Evolutionary conservation across 2,329 filamentous ascomycete species (phyloP).

Genomic region (Lasiodiplodia sp.): DNA sequence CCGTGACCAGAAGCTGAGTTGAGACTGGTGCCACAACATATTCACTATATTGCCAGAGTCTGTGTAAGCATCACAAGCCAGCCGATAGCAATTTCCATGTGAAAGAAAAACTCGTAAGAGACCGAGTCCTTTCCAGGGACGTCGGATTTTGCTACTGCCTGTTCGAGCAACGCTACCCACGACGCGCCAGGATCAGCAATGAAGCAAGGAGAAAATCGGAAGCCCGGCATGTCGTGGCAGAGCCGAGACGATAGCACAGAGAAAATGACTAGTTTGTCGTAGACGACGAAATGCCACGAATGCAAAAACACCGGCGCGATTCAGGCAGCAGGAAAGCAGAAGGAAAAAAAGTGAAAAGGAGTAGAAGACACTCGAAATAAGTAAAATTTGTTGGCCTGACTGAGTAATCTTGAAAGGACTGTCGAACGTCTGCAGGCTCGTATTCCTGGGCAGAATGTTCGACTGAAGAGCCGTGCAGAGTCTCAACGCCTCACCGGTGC

Average conservation of each 20-base stretch:
- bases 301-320: not conserved
- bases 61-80: not conserved
- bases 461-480: slow-evolving; percentile 15
- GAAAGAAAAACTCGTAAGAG: slow-evolving; percentile 1
- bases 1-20: slow-evolving; percentile 18
- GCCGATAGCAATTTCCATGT: slow-evolving; percentile 5
- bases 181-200: too few relatives aligned
- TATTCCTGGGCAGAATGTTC: slow-evolving; percentile 13
- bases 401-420: not conserved
- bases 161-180: not conserved
- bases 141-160: not conserved
- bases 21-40: slow-evolving; percentile 15
- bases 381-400: not conserved
- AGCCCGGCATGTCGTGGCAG: too few relatives aligned
- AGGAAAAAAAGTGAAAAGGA: not conserved
- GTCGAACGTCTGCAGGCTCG: not conserved
- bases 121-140: not conserved
- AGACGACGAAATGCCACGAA: not conserved
- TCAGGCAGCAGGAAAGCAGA: not conserved
- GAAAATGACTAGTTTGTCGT: not conserved
- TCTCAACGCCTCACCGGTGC: slow-evolving; percentile 2
- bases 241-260: not conserved
- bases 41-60: slow-evolving; percentile 1
- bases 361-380: not conserved
- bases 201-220: too few relatives aligned